Base-by-base conservation (phyloP, 2,329 filamentous ascomycete species). In the Cordyceps javanica region DNA sequence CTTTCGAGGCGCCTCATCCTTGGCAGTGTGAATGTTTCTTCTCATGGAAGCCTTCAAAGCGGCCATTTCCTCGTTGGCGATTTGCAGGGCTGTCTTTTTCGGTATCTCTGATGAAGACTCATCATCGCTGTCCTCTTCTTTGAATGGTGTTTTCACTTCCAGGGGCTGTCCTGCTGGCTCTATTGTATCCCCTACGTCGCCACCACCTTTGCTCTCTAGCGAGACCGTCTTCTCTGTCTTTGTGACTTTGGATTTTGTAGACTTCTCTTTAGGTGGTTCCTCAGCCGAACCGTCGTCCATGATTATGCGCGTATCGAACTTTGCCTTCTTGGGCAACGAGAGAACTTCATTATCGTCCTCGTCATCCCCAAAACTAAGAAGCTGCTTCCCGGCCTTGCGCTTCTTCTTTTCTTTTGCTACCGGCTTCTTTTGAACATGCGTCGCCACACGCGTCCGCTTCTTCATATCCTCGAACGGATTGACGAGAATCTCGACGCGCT, bases 381-480 rank as follows among this genome's bases (percentile, higher is more conserved):
- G 73, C 60, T 88, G 86, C 73, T 92, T 94, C 14, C 85, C 87
- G 7, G 80, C 81, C 67, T 91, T 91, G 62, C 86, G 79, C 74
- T 90, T 92, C 65, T 82, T 82, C 63, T 80, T 79, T 55, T 75
- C 74, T 57, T 71, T 69, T 21, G 73, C 71, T 32, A 72, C 72
- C 5, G 63, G 30, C 25, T 64, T 51, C 25, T 78, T 75, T 21
- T 72, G 70, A 32, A 71, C 74, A 34, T 77, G 78, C 32, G 75
- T 75, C 14, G 83, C 82, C 41, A 82, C 77, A 57, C 81, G 80
- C 51, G 81, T 78, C 64, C 86, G 80, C 75, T 84, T 89, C 65
- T 85, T 82, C 88, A 94, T 91, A 66, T 89, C 89, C 50, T 88
- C 82, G 60, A 93, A 95, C 0, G 89, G 89, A 66, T 94, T 94